phyloP scores from a whole-genome alignment of 164 flowering plant genomes.

The Echeveria elegans region DNA sequence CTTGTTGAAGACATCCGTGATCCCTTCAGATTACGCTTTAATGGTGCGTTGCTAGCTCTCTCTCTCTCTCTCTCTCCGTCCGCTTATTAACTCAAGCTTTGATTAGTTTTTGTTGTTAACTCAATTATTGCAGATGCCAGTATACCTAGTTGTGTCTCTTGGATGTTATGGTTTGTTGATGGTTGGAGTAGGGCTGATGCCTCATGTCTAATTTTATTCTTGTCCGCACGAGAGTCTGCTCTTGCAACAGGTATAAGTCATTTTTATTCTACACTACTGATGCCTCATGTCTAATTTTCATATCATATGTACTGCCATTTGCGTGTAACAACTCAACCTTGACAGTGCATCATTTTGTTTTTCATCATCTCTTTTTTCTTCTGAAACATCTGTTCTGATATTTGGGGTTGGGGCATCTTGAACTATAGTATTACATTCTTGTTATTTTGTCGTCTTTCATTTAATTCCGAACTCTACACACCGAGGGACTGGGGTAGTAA shows the following conservation, averaged over 20 bases:
- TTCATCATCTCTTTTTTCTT: too few species aligned
- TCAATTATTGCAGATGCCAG: conserved; percentile 47
- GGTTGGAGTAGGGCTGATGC: conserved; percentile 81
- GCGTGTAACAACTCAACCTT: too few species aligned
- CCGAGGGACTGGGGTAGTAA: background rate
- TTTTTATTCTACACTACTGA: too few species aligned
- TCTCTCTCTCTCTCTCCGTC: too few species aligned
- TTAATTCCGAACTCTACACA: too few species aligned
- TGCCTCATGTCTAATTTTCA: too few species aligned
- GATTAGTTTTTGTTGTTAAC: background rate
- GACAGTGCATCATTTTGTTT: too few species aligned
- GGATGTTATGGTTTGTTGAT: conserved; percentile 91
- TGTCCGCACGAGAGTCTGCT: conserved; percentile 85
- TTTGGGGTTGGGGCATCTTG: background rate
- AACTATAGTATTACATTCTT: background rate
- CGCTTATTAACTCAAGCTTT: background rate
- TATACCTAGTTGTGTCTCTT: conserved; percentile 58
- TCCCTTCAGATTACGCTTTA: conserved; percentile 66
- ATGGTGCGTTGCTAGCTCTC: conserved; percentile 45
- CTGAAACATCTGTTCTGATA: background rate
- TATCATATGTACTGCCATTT: too few species aligned
- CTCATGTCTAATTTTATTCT: conserved; percentile 54
- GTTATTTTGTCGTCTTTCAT: background rate
- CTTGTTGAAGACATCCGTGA: conserved; percentile 45
- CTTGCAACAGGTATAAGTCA: conserved; percentile 67